Percentiles rank a stretch among this genome's conserved stretches.
These are phyloP conservation scores for Nadsonia starkeyi-henricii DNA, from an alignment of 1,139 yeast genomes.

Conservation along the genomic window DNA sequence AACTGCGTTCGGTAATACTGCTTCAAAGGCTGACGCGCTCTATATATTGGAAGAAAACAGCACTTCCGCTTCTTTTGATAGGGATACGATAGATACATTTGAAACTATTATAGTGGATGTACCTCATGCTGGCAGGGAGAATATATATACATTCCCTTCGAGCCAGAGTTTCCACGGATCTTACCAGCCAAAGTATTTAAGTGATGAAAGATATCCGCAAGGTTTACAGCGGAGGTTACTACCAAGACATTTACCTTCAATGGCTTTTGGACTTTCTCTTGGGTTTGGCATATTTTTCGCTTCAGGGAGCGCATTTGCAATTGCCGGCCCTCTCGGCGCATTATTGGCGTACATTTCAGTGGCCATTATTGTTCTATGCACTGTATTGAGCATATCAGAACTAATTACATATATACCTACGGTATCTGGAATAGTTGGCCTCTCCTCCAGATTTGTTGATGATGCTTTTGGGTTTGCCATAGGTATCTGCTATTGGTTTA, in stretches of 20 bases:
- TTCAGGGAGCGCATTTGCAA: background rate
- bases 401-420: background rate
- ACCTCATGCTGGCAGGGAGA: background rate
- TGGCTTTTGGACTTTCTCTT: background rate
- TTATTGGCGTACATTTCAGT: background rate
- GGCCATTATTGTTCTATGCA: background rate
- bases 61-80: no score
- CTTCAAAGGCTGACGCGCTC: no score
- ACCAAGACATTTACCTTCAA: background rate
- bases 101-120: background rate
- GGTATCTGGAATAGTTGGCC: background rate
- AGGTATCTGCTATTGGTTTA: slow-evolving; percentile 13
- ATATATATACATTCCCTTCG: background rate
- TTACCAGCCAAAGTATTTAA: background rate
- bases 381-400: background rate
- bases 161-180: background rate
- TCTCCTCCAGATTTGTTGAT: slow-evolving; percentile 9
- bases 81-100: background rate
- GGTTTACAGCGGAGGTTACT: background rate
- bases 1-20: no score
- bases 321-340: background rate
- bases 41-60: no score
- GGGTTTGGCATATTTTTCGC: background rate
- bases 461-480: slow-evolving; percentile 13
- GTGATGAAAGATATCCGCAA: background rate